Evolutionary conservation across 345 rosid species (phyloP), one percentile per base, ranked within the genome.

Genomic region (Murraya paniculata): DNA sequence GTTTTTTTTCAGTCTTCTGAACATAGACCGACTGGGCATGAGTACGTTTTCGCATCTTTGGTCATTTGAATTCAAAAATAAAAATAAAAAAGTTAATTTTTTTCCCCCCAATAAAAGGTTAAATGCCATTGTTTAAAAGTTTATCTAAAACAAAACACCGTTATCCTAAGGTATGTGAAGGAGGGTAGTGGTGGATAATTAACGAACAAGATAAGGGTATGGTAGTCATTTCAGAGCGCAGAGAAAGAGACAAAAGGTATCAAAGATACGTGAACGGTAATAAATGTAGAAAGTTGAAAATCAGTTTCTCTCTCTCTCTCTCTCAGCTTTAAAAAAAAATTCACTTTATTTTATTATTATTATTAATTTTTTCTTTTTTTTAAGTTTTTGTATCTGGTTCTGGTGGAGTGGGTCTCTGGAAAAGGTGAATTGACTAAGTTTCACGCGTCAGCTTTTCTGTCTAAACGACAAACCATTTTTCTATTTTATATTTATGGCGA

Each of bases 261-360:
- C 62, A 80, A 71, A 79, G 82, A 84, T 81, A 79, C 85, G 78
- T 81, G 82, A 80, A 84, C 31, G 80, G 84, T 79, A 84, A 86
- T 90, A 85, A 92, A 92, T 90, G 91, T 80, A 68, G 79, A 90
- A 92, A 90, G 94, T 78, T 84, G 89, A 79, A 85, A 77, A 58
- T 83, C 82, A 25, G 14, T 27, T 75, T 61, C 72, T 33, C 80
- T 73, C 67, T 67, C 64, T 82, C 74, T 67, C 41, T 38, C 39
- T 68, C 68, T 78, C 68, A 4, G 10, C 24, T 31, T 80, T 78
- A 68, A 72, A 60, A 65, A 2, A n/a, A 21, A n/a, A 1, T 22
- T 6, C 60, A 45, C 18, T 45, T 56, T 56, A 19, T 56, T 66
- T 71, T 77, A 62, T 10, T 41, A 41, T 41, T 41, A 41, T 10